A percentile compares a stretch with the other conserved stretches of the same genome.
Evolutionary conservation across 257 asterid genomes (phyloP).

Genomic region (Cinchona pubescens): DNA sequence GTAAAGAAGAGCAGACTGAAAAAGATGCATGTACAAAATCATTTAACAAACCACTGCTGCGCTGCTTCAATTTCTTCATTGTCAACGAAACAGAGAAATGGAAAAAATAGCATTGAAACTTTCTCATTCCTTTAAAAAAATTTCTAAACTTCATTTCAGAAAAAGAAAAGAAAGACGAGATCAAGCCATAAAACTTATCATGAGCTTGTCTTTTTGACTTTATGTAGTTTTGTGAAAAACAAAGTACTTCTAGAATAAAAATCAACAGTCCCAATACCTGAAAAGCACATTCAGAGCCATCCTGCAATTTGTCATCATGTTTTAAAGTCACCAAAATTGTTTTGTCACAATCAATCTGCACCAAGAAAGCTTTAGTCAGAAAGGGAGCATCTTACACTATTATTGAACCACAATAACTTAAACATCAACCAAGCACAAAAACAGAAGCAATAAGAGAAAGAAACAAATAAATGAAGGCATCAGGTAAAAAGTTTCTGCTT

Average conservation of each 20-base stretch:
- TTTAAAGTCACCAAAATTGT: slow-evolving; percentile 88
- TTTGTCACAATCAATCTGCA: slow-evolving; percentile 95
- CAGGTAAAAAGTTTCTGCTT: neutral
- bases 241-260: neutral
- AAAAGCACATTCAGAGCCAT: slow-evolving; percentile 90
- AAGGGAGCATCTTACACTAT: slow-evolving; percentile 11
- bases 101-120: neutral
- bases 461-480: slow-evolving; percentile 3
- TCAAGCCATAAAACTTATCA: neutral
- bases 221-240: neutral
- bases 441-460: neutral
- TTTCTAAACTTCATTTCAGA: no score
- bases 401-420: neutral
- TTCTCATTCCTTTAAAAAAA: neutral
- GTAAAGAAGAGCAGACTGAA: slow-evolving; percentile 95
- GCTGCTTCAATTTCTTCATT: neutral
- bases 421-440: neutral
- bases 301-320: slow-evolving; percentile 96
- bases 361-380: slow-evolving; percentile 24
- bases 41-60: neutral
- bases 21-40: slow-evolving; percentile 4
- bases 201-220: neutral
- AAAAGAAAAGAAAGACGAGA: neutral
- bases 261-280: slow-evolving; percentile 51
- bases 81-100: neutral